These are phyloP conservation scores for Terfezia claveryi DNA, from an alignment of 495 filamentous ascomycete genomes.

Conservation along the genomic window DNA sequence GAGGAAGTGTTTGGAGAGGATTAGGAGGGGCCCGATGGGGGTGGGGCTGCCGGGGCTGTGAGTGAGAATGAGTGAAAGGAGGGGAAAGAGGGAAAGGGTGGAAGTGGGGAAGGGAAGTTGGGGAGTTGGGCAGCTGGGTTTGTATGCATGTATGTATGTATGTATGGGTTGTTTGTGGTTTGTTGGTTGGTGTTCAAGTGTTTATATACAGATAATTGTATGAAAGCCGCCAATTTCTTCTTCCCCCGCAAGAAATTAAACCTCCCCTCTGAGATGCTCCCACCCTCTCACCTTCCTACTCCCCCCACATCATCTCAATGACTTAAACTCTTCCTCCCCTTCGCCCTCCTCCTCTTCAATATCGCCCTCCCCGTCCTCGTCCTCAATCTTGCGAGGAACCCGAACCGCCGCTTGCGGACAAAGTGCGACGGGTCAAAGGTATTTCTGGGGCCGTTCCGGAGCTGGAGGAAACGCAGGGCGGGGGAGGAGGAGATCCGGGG, in stretches of 20 bases:
- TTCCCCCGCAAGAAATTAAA: neutral
- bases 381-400: slow-evolving; percentile 38
- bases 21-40: slow-evolving; percentile 18
- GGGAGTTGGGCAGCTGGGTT: too few relatives aligned
- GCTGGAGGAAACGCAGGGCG: slow-evolving; percentile 24
- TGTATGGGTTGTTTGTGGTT: too few relatives aligned
- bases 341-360: slow-evolving; percentile 34
- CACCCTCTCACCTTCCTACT: neutral
- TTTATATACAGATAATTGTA: too few relatives aligned
- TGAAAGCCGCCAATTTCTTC: neutral
- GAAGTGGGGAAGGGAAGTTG: too few relatives aligned
- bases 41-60: neutral
- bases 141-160: too few relatives aligned
- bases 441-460: slow-evolving; percentile 32
- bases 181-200: too few relatives aligned
- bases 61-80: too few relatives aligned
- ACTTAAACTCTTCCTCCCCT: slow-evolving; percentile 40
- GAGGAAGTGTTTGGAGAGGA: slow-evolving; percentile 55
- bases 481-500: slow-evolving; percentile 22
- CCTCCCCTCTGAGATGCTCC: neutral
- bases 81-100: too few relatives aligned
- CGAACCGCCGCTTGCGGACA: slow-evolving; percentile 49
- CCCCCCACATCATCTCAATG: slow-evolving; percentile 20
- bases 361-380: slow-evolving; percentile 34
- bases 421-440: slow-evolving; percentile 46